These are phyloP conservation scores for Aspergillus pseudonomiae DNA, from an alignment of 2,329 filamentous ascomycete species.

Conservation along the genomic window DNA sequence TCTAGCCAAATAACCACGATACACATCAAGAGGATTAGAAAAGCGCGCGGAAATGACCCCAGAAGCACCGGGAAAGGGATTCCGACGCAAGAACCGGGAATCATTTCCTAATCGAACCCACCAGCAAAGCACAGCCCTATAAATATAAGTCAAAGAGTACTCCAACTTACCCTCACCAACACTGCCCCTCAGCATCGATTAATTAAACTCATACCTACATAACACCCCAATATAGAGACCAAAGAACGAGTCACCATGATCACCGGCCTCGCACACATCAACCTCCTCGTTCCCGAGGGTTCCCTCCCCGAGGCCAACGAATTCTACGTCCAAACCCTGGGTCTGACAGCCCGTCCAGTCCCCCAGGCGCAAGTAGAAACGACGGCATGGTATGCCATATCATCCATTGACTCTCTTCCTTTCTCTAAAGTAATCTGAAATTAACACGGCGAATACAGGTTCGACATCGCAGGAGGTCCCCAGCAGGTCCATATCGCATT, in stretches of 20 bases:
- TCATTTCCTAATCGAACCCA: background rate
- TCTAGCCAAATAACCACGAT: background rate
- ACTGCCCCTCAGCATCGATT: background rate
- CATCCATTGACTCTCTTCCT: background rate
- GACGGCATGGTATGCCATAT: conserved; percentile 55
- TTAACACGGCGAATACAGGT: conserved; percentile 33
- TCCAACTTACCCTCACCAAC: background rate
- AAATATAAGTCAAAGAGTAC: background rate
- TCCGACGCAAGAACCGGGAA: background rate
- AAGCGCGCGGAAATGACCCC: background rate
- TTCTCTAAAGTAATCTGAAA: conserved; percentile 17
- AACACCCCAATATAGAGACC: background rate
- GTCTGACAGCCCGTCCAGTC: conserved; percentile 56
- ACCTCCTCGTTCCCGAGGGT: conserved; percentile 59
- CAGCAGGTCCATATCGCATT: conserved; percentile 61
- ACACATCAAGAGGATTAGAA: background rate
- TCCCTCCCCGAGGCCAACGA: conserved; percentile 55
- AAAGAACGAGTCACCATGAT: conserved; percentile 45
- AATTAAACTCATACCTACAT: background rate
- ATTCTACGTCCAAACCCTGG: conserved; percentile 62
- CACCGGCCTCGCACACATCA: conserved; percentile 59
- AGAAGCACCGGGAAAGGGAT: background rate
- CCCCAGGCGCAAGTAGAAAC: conserved; percentile 55
- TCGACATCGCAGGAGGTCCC: conserved; percentile 58
- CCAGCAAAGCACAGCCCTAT: background rate